These are phyloP conservation scores for Suhomyces pyralidae DNA, from an alignment of 805 yeast genomes.

Conservation along the genomic window DNA sequence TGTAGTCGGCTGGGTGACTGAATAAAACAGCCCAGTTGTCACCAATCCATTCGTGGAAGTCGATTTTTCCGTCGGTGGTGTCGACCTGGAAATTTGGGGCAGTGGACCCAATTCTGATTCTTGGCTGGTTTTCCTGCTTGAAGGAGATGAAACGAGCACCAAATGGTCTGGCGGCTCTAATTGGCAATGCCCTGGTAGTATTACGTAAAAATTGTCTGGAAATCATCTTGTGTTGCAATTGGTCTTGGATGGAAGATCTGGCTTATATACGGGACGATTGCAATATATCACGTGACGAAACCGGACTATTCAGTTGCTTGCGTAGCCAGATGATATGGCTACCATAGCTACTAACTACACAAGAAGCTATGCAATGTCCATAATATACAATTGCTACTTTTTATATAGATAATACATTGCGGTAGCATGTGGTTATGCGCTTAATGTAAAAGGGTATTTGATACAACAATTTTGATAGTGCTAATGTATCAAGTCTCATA, in stretches of 20 bases:
- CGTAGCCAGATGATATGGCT: background rate
- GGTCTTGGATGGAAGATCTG: background rate
- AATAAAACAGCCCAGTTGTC: constrained; percentile 64
- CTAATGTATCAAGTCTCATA: too few species aligned
- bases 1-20: constrained; percentile 76
- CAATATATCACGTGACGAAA: constrained; percentile 3
- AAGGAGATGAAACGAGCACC: constrained; percentile 25
- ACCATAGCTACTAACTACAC: background rate
- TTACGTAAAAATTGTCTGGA: constrained; percentile 19
- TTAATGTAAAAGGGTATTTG: too few species aligned
- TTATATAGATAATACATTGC: too few species aligned
- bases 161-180: background rate
- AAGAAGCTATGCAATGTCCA: background rate
- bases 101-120: constrained; percentile 53
- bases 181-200: constrained; percentile 3
- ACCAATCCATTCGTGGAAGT: constrained; percentile 62
- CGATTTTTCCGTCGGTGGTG: constrained; percentile 60
- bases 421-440: too few species aligned
- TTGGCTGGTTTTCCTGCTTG: constrained; percentile 38
- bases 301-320: background rate
- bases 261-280: constrained; percentile 1
- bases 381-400: too few species aligned
- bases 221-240: constrained; percentile 12
- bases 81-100: constrained; percentile 69
- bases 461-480: too few species aligned